Evolutionary conservation across 2,329 filamentous ascomycete genomes (phyloP), one percentile per base, ranked within the genome.

Genomic region (Colletotrichum coccodes): DNA sequence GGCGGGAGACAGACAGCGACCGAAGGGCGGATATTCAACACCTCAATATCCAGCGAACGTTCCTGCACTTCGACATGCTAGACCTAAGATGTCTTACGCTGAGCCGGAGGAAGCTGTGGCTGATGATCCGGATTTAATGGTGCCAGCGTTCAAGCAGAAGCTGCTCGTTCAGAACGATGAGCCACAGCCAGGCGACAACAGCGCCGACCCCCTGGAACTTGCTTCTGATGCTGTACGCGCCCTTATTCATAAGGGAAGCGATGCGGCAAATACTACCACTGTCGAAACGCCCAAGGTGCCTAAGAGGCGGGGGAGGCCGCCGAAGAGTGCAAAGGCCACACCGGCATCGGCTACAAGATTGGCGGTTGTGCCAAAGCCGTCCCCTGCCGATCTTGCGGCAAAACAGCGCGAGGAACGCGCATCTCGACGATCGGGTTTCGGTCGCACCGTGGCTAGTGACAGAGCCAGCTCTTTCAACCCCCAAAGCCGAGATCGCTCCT

Each of bases 1-100:
- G 12, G 16, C 46, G n/a, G 44, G 8, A 23, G 68, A 57, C 16
- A 6, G 12, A 16, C 53, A 42, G 40, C 56, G 14, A n/a, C 46
- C 21, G 8, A 56, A 54, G 21, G n/a, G 30, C 23, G 54, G 53
- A 38, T 38, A 38, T n/a, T 14, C 47, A 32, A 50, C 64, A 23
- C 61, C 67, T 9, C 21, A 50, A 12, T 71, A 60, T 12, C 62
- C 50, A 23, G 70, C 82, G 2, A 83, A 87, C 21, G 79, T 85
- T 36, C 86, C 86, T 26, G 76, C 79, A 12, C 77, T 89, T 23
- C 81, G 87, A 26, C 86, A 87, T 68, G 85, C 87, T 9, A 86
- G 84, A 71, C 86, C 87, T 6, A 82, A 77, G 71, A 71, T 81
- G 34, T 87, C 86, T 1, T 89, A 89, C 61, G 77, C 83, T 3